A percentile compares a stretch with the other conserved stretches of the same genome.
Evolutionary conservation across 371 early-diverging fungal genomes (phyloP).

Genomic region (Amoeboaphelidium protococcarum): DNA sequence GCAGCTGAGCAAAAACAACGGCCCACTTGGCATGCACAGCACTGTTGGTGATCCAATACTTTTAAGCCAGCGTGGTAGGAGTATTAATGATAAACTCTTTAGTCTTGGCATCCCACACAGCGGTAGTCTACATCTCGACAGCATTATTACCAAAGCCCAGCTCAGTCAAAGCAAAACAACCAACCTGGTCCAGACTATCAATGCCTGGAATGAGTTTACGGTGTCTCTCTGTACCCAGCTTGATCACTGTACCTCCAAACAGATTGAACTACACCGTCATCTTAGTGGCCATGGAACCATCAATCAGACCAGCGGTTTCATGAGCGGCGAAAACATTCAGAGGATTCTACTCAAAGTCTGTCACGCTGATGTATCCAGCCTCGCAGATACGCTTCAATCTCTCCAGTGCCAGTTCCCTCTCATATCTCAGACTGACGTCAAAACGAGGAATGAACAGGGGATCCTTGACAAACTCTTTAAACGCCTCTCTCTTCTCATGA

Average conservation of each 20-base stretch:
- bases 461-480: conserved; percentile 21
- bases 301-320: conserved; percentile 38
- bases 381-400: conserved; percentile 26
- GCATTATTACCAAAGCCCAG: conserved; percentile 47
- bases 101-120: conserved; percentile 15
- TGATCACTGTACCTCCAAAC: conserved; percentile 25
- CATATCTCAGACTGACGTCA: conserved; percentile 19
- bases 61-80: conserved; percentile 29
- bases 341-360: conserved; percentile 42
- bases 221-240: conserved; percentile 38
- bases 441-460: conserved; percentile 32
- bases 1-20: conserved; percentile 37
- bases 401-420: conserved; percentile 34
- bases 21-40: conserved; percentile 33
- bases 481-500: conserved; percentile 21
- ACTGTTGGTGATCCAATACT: conserved; percentile 40
- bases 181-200: conserved; percentile 25
- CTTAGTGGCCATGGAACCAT: conserved; percentile 36
- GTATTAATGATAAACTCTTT: conserved; percentile 39
- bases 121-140: conserved; percentile 42
- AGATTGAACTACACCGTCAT: conserved; percentile 19
- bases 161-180: conserved; percentile 42
- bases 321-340: conserved; percentile 40
- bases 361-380: conserved; percentile 27
- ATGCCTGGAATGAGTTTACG: conserved; percentile 21